Evolutionary conservation across 805 yeast species (phyloP).

Genomic region (Nakazawaea wickerhamii): DNA sequence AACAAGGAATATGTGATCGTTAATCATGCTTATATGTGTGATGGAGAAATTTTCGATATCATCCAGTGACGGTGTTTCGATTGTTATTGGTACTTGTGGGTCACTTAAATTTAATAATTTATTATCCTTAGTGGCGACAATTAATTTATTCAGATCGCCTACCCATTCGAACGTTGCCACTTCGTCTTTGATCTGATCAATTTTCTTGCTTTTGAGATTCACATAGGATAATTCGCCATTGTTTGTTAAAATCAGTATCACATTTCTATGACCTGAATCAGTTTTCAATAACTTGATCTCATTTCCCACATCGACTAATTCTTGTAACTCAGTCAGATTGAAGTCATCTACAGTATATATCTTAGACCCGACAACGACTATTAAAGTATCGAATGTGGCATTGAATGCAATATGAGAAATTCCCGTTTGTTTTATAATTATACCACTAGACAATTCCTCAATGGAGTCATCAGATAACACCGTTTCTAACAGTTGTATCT

Average conservation of each 20-base stretch:
- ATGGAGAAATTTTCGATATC: slow-evolving; percentile 14
- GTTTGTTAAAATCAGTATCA: slow-evolving; percentile 17
- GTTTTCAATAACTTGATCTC: slow-evolving; percentile 19
- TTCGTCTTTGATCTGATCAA: slow-evolving; percentile 14
- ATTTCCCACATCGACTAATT: slow-evolving; percentile 4
- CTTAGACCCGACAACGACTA: slow-evolving; percentile 22
- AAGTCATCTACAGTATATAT: slow-evolving; percentile 18
- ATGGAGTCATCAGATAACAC: slow-evolving; percentile 18
- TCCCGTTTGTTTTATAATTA: not conserved
- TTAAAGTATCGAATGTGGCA: slow-evolving; percentile 25
- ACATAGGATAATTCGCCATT: too few species aligned
- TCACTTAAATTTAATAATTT: slow-evolving; percentile 16
- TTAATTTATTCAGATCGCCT: slow-evolving; percentile 19
- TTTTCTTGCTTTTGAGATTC: too few species aligned
- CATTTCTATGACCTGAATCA: slow-evolving; percentile 18
- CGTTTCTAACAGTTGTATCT: slow-evolving; percentile 27
- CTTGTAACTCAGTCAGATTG: slow-evolving; percentile 7
- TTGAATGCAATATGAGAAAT: slow-evolving; percentile 28
- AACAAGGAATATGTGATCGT: slow-evolving; percentile 17
- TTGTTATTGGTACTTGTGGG: slow-evolving; percentile 2
- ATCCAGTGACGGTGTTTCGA: slow-evolving; percentile 17
- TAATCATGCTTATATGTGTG: slow-evolving; percentile 17
- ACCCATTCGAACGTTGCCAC: slow-evolving; percentile 22
- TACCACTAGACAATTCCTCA: slow-evolving; percentile 12
- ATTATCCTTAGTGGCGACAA: slow-evolving; percentile 14